A percentile compares a stretch with the other conserved stretches of the same genome.
phyloP scores from a whole-genome alignment of 768 basidiomycete genomes.

The Mycena rebaudengoi region DNA sequence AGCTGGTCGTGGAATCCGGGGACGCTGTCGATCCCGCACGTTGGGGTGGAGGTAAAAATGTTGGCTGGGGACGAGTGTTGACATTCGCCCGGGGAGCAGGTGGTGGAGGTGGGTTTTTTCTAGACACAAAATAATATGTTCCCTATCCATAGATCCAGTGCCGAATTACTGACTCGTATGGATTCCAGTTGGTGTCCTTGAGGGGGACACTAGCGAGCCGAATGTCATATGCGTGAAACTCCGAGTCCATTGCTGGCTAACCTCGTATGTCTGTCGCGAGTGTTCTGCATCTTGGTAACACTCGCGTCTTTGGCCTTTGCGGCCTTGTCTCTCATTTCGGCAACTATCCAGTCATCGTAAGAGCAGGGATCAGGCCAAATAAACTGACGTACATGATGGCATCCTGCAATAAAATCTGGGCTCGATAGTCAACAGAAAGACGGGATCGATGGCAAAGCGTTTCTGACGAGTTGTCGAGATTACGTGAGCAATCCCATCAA shows the following conservation, averaged over 20 bases:
- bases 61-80: conserved; percentile 37
- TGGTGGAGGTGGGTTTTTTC: conserved; percentile 60
- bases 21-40: conserved; percentile 27
- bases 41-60: conserved; percentile 33
- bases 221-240: background rate
- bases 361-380: background rate
- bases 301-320: conserved; percentile 65
- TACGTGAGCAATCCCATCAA: too few relatives aligned
- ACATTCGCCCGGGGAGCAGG: conserved; percentile 45
- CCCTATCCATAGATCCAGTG: background rate
- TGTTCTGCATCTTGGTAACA: conserved; percentile 59
- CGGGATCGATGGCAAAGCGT: background rate
- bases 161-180: conserved; percentile 38
- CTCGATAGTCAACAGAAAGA: background rate
- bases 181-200: conserved; percentile 73
- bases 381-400: conserved; percentile 13
- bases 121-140: conserved; percentile 23
- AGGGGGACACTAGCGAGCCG: conserved; percentile 62
- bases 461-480: too few relatives aligned
- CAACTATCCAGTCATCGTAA: conserved; percentile 46
- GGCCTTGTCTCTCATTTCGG: conserved; percentile 74
- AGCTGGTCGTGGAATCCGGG: conserved; percentile 21
- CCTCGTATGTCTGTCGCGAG: conserved; percentile 66
- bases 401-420: background rate
- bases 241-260: conserved; percentile 19